Conservation (phyloP, 78 protist species). For the Mantamonas sphyraenae region DNA sequence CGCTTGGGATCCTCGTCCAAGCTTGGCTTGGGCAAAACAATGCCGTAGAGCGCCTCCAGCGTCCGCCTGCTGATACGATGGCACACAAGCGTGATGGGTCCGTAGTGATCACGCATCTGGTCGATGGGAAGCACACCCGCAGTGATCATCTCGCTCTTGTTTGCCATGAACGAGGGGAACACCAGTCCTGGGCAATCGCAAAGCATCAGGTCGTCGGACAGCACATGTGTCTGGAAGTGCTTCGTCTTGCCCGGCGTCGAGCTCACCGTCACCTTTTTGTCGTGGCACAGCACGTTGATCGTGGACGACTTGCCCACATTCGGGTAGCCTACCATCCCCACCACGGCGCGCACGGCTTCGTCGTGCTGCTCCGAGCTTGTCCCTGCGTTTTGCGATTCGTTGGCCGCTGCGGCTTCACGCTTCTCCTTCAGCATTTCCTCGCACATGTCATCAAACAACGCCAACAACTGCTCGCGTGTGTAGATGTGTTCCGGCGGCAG, state of each 20-base stretch:
- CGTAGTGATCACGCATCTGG: constrained; percentile 63
- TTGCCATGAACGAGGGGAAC: constrained; percentile 78
- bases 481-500: no score
- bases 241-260: constrained; percentile 97
- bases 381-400: no score
- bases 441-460: no score
- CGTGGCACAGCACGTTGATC: constrained; percentile 81
- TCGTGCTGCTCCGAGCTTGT: no score
- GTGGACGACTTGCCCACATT: constrained; percentile 96
- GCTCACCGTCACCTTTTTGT: constrained; percentile 80
- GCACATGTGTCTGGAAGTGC: constrained; percentile 57
- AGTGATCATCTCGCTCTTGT: constrained; percentile 76
- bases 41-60: constrained; percentile 44
- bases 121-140: constrained; percentile 89
- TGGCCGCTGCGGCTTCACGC: no score
- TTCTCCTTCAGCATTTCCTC: no score
- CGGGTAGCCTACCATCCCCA: constrained; percentile 97
- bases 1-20: constrained; percentile 7
- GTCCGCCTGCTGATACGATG: constrained; percentile 41
- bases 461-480: neutral
- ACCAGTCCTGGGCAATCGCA: constrained; percentile 98
- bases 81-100: constrained; percentile 7
- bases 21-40: neutral
- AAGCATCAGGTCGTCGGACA: constrained; percentile 20
- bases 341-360: no score